Base-by-base conservation (phyloP, 208 protist species). In the Trypanosoma avium region DNA sequence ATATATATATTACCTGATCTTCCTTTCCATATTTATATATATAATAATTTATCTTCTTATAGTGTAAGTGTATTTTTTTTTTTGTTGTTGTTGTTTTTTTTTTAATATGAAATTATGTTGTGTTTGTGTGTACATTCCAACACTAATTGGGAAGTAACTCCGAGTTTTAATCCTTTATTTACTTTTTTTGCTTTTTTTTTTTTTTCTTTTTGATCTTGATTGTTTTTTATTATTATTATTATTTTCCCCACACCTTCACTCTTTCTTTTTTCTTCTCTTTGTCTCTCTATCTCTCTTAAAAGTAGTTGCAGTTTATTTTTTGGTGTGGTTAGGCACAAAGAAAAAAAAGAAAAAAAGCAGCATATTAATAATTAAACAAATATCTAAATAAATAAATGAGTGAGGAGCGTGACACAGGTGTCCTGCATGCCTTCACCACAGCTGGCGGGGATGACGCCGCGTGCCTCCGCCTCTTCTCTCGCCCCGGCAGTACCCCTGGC, bases 401-500 rank as follows among this genome's bases (percentile, higher is more conserved):
- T 55, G 89, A 95, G 57, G 89, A 93, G 22, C 70, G 79, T 5
- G 89, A 95, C 61, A 70, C 59, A 29, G 52, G 64, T 7, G 62
- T 95, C 12, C 46, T 95, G 29, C 70, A 84, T 22, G 73, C 83
- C 17, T 95, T 93, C 58, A 63, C 61, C 15, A 43, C 74, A 15
- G 76, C 82, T 13, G 87, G 89, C 15, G 70, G 73, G 2, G 85
- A 94, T 77, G 73, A 76, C 24, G 77, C 70, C 52, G 57, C 86
- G 10, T 91, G 80, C 57, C 72, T 96, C 19, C 87, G 85, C 43
- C 67, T 96, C 62, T 96, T 96, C 53, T 67, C 79, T 4, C 79
- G 85, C 21, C 61, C 78, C 60, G 70, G 70, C 17, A 46, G 52
- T n/a, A 73, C 67, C 26, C 70, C 76, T 10, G 87, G 90, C 27